phyloP scores from a whole-genome alignment of 768 basidiomycete species.

The Auriscalpium orientale region DNA sequence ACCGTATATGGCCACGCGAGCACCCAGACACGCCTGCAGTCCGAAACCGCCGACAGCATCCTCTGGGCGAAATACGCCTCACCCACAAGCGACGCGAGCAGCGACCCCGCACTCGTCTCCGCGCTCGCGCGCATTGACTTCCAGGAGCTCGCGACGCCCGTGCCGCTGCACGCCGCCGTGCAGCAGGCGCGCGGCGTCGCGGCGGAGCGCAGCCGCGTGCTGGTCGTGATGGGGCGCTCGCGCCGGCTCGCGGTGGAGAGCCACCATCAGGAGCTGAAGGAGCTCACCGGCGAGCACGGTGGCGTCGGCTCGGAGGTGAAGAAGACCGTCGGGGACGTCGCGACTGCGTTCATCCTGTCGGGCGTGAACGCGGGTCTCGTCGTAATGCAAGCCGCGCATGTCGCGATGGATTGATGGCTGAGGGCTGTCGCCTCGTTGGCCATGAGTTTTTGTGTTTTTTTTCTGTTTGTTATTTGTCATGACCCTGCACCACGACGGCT shows the following conservation, averaged over 20 bases:
- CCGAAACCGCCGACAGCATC: conserved; percentile 79
- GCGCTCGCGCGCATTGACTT: conserved; percentile 60
- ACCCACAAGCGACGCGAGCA: conserved; percentile 7
- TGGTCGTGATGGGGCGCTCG: conserved; percentile 70
- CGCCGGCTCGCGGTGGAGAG: conserved; percentile 65
- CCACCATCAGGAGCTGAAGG: conserved; percentile 63
- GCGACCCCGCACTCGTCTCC: conserved; percentile 13
- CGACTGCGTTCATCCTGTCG: conserved; percentile 63
- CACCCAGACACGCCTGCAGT: conserved; percentile 63
- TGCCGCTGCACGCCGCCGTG: conserved; percentile 51
- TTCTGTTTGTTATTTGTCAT: background rate
- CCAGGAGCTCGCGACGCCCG: conserved; percentile 42
- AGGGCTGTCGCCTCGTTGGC: background rate
- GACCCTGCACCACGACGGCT: background rate
- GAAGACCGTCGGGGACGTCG: conserved; percentile 84
- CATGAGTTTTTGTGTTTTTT: background rate
- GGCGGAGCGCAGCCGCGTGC: conserved; percentile 31
- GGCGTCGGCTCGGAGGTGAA: conserved; percentile 53
- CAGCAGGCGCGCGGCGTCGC: conserved; percentile 29
- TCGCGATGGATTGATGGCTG: background rate
- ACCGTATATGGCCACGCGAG: conserved; percentile 61
- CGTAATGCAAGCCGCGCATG: conserved; percentile 50
- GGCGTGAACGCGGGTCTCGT: conserved; percentile 52
- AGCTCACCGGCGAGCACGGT: conserved; percentile 50
- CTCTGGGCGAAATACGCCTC: conserved; percentile 59